Conservation (phyloP, 2,329 filamentous ascomycete species). For the Phaeoacremonium minimum region DNA sequence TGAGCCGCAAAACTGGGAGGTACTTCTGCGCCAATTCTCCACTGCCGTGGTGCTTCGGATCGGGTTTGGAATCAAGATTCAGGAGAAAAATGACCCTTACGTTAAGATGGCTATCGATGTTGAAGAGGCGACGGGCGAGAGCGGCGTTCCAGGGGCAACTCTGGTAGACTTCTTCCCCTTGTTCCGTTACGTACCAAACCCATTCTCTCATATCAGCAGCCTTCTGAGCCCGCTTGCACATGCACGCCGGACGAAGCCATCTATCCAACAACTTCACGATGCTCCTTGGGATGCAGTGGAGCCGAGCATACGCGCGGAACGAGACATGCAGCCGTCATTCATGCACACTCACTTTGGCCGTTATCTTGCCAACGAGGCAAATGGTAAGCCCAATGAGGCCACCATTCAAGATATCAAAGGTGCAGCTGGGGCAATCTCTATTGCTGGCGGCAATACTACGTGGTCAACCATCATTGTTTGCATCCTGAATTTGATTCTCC, state of each 20-base stretch:
- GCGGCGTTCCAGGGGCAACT: not conserved
- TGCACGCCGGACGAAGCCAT: slow-evolving; percentile 7
- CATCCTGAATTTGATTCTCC: slow-evolving; percentile 33
- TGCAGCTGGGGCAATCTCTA: slow-evolving; percentile 41
- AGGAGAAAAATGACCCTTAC: slow-evolving; percentile 30
- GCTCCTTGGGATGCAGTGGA: slow-evolving; percentile 18
- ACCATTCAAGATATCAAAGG: slow-evolving; percentile 42
- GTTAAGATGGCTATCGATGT: slow-evolving; percentile 28
- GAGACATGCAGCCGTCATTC: slow-evolving; percentile 20
- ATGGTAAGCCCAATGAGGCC: slow-evolving; percentile 23
- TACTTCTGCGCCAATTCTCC: slow-evolving; percentile 28
- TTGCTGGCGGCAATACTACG: slow-evolving; percentile 41
- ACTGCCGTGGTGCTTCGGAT: slow-evolving; percentile 36
- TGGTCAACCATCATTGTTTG: slow-evolving; percentile 29
- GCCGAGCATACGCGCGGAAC: too few species aligned
- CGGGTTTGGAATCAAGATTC: slow-evolving; percentile 35
- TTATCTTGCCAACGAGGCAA: slow-evolving; percentile 20
- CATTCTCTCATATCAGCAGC: not conserved
- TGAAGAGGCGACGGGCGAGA: slow-evolving; percentile 6
- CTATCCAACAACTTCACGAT: slow-evolving; percentile 19
- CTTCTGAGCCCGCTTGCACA: slow-evolving; percentile 7
- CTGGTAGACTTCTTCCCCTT: not conserved
- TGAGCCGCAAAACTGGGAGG: slow-evolving; percentile 29
- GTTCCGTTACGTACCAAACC: not conserved
- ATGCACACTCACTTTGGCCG: slow-evolving; percentile 22